These are phyloP conservation scores for Alternaria longipes DNA, from an alignment of 2,329 filamentous ascomycete genomes.

Conservation along the genomic window DNA sequence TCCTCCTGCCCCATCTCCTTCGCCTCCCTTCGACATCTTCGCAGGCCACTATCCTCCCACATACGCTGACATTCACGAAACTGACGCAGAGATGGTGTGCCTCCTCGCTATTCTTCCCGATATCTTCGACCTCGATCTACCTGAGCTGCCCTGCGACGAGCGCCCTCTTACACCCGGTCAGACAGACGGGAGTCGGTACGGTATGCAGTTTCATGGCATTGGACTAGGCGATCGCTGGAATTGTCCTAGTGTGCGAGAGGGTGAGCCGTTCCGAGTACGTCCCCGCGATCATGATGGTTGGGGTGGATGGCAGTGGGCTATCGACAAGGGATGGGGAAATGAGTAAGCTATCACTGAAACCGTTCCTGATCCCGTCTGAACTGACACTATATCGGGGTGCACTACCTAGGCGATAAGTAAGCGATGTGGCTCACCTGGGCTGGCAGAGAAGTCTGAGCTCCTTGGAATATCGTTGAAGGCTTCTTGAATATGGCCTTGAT, in stretches of 20 bases:
- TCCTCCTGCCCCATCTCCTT: background rate
- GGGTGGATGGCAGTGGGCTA: conserved; percentile 35
- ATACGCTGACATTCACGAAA: conserved; percentile 14
- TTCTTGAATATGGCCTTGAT: background rate
- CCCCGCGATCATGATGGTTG: conserved; percentile 30
- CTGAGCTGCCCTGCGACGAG: conserved; percentile 18
- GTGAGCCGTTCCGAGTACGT: conserved; percentile 21
- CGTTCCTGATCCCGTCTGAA: background rate
- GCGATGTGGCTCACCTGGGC: background rate
- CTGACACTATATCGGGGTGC: background rate
- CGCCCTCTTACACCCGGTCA: conserved; percentile 31
- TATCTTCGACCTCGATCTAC: conserved; percentile 17
- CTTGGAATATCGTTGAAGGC: background rate
- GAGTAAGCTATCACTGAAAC: conserved; percentile 2
- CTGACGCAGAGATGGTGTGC: conserved; percentile 22
- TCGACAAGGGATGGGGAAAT: conserved; percentile 15
- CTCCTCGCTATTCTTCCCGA: conserved; percentile 15
- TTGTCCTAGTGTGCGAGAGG: conserved; percentile 7
- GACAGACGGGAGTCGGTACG: conserved; percentile 27
- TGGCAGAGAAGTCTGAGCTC: background rate
- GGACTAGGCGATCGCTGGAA: conserved; percentile 26
- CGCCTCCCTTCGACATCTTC: conserved; percentile 9
- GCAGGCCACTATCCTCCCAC: conserved; percentile 16
- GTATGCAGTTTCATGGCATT: conserved; percentile 24
- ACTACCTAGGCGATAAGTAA: background rate